These are phyloP conservation scores for Mikania micrantha DNA, from an alignment of 129 eudicot species.

Conservation along the genomic window DNA sequence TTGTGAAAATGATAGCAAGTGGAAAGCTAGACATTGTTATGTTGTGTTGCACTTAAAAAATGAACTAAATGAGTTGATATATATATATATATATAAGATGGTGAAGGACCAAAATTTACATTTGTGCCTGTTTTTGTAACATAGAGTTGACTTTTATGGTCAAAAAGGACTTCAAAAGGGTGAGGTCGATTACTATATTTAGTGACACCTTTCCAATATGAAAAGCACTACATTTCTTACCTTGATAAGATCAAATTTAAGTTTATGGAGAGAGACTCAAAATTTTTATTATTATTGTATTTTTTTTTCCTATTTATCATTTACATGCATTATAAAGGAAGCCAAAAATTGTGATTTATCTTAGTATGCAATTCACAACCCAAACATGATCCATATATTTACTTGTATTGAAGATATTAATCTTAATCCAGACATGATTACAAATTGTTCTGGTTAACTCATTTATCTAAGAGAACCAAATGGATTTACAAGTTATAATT, in stretches of 20 bases:
- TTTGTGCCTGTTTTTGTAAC: not conserved
- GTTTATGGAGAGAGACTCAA: too few species aligned
- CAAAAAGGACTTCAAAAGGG: conserved; percentile 6
- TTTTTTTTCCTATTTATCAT: not conserved
- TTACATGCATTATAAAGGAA: too few species aligned
- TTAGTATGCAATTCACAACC: too few species aligned
- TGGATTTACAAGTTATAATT: not conserved
- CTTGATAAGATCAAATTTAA: conserved; percentile 7
- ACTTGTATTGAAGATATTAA: not conserved
- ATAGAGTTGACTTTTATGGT: conserved; percentile 12
- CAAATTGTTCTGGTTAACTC: not conserved
- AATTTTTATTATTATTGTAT: too few species aligned
- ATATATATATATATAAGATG: conserved; percentile 6
- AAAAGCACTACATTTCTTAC: not conserved
- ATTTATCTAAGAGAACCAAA: not conserved
- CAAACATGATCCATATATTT: not conserved
- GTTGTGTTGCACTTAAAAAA: not conserved
- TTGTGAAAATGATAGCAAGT: conserved; percentile 8
- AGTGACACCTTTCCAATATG: conserved; percentile 7
- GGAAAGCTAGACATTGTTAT: conserved; percentile 17
- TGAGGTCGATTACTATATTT: conserved; percentile 22
- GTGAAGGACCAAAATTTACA: not conserved
- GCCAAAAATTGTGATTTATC: too few species aligned
- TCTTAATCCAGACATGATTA: not conserved
- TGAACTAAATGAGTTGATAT: not conserved